Evolutionary conservation across 495 filamentous ascomycete species (phyloP), one percentile per base, ranked within the genome.

Genomic region (Aspergillus panamensis): DNA sequence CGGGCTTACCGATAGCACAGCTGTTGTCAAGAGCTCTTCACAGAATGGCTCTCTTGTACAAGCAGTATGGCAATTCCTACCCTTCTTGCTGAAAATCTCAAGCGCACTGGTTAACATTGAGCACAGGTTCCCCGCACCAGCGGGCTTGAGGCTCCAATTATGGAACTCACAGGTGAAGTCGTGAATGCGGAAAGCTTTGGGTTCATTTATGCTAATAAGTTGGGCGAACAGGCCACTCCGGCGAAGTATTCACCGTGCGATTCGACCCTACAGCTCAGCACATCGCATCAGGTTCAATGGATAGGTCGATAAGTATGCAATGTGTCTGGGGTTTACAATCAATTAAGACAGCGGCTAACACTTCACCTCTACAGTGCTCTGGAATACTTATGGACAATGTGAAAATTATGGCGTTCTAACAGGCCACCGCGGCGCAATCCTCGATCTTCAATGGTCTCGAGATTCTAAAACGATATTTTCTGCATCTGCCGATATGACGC

Each of bases 401-500:
- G 89, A 94, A 65, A 98, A 97, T 73, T 96, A 96, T 65, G 91
- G 92, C 60, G 75, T 86, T 35, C 76, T 98, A 21, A 89, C 73
- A 14, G 95, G 95, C 13, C 94, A 98, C 74, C 88, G 88, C 72
- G 91, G 90, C 40, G 92, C 93, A 13, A 73, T 98, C 25, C 80
- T 97, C 17, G 95, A 97, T 71, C 79, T 99, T 21, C 89, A 94
- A 67, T 99, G 95, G 95, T 95, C 94, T 6, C 88, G 94, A 69
- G 92, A 97, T 73, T 94, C 91, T 31, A 83, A 85, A 65, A 86
- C 91, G 49, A 71, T 99, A 59, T 97, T 94, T 68, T 96, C 95
- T 31, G 92, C 92, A 30, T 96, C 92, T 39, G 91, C 93, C 56
- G 93, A 97, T 67, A 89, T 83, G 79, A 90, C 88, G 58, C 77